A percentile compares a stretch with the other conserved stretches of the same genome.
phyloP scores from a whole-genome alignment of 108 stramenopile species.

The Seminavis robusta region DNA sequence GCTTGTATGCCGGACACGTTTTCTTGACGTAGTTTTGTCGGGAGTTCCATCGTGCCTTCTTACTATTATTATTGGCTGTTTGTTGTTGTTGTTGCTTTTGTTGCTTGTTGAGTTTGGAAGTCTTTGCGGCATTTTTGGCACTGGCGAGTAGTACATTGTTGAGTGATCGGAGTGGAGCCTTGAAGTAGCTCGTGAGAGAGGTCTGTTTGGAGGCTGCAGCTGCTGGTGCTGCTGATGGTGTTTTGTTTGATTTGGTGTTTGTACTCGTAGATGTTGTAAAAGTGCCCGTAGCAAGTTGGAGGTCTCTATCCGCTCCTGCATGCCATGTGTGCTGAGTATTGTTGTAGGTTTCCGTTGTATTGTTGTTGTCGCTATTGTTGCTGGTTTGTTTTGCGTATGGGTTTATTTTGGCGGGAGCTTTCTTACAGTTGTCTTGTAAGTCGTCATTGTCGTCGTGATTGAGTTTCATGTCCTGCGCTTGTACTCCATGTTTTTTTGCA shows the following conservation, averaged over 20 bases:
- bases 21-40: background rate
- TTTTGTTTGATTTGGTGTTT: no score
- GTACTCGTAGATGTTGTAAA: background rate
- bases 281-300: no score
- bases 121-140: slow-evolving; percentile 34
- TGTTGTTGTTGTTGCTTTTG: background rate
- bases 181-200: background rate
- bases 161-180: background rate
- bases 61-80: background rate
- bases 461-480: slow-evolving; percentile 28
- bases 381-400: background rate
- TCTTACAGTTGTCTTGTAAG: background rate
- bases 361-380: background rate
- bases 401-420: background rate
- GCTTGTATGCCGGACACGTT: slow-evolving; percentile 70
- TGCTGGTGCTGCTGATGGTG: no score
- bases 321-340: background rate
- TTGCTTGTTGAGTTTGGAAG: slow-evolving; percentile 5
- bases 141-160: slow-evolving; percentile 41
- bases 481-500: slow-evolving; percentile 57
- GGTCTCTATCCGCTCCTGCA: no score
- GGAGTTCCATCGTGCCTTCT: slow-evolving; percentile 1
- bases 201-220: background rate
- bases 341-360: background rate
- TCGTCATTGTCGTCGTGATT: slow-evolving; percentile 24